These are phyloP conservation scores for Aureobasidium vineae DNA, from an alignment of 2,329 filamentous ascomycete genomes.

Conservation along the genomic window DNA sequence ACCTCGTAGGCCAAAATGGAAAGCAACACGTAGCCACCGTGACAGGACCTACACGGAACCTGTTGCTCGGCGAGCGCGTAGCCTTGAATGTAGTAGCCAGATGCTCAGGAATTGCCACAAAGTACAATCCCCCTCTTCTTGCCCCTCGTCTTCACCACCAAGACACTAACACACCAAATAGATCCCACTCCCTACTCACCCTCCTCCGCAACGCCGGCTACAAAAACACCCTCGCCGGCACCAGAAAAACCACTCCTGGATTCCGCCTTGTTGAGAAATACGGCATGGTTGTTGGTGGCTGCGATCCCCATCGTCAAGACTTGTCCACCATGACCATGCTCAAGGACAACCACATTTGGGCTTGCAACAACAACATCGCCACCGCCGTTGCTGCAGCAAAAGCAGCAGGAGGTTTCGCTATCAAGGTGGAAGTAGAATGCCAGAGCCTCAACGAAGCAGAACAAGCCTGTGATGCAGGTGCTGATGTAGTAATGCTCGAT, in stretches of 20 bases:
- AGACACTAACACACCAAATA: constrained; percentile 25
- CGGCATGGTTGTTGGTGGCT: constrained; percentile 91
- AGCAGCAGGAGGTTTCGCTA: constrained; percentile 77
- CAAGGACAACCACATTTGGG: constrained; percentile 99
- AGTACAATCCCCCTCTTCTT: constrained; percentile 33
- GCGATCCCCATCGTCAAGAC: constrained; percentile 88
- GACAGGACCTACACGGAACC: constrained; percentile 73
- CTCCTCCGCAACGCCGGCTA: constrained; percentile 66
- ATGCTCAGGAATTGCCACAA: constrained; percentile 86
- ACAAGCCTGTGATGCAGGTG: constrained; percentile 85
- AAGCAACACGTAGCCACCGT: constrained; percentile 73
- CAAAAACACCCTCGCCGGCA: constrained; percentile 82
- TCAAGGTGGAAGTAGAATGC: constrained; percentile 97
- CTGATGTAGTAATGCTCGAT: constrained; percentile 96
- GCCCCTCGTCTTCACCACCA: not conserved
- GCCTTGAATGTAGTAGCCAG: constrained; percentile 86
- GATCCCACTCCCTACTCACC: constrained; percentile 49
- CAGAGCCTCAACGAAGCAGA: constrained; percentile 84
- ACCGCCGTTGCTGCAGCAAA: constrained; percentile 82
- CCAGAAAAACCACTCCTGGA: constrained; percentile 93
- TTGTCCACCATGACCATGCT: constrained; percentile 93
- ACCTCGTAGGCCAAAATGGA: constrained; percentile 60
- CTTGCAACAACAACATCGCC: constrained; percentile 75
- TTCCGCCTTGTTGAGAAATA: constrained; percentile 98
- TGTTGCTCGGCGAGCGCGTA: constrained; percentile 90